A percentile compares a stretch with the other conserved stretches of the same genome.
Conservation (phyloP, 2,329 filamentous ascomycete genomes). For the Nemania diffusa region DNA sequence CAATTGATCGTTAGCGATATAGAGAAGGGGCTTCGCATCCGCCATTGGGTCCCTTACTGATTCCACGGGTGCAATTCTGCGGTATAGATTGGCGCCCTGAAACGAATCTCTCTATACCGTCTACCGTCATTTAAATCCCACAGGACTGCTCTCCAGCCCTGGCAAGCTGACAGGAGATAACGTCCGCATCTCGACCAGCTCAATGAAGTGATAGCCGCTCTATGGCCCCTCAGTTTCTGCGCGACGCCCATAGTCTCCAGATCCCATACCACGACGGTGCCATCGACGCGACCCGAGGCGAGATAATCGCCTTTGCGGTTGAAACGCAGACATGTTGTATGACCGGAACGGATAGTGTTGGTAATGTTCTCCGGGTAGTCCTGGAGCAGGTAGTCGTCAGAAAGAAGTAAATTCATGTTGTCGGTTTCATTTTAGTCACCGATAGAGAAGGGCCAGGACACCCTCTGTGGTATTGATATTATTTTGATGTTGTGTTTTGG, state of each 20-base stretch:
- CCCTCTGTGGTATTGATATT: constrained; percentile 5
- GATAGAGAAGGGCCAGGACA: neutral
- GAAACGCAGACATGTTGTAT: constrained; percentile 80
- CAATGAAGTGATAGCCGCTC: constrained; percentile 89
- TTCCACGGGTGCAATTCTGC: constrained; percentile 94
- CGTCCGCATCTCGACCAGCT: constrained; percentile 95
- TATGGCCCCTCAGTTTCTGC: constrained; percentile 92
- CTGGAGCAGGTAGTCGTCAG: constrained; percentile 72
- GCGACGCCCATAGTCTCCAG: constrained; percentile 97
- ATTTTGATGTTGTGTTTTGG: neutral
- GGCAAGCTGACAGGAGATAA: constrained; percentile 90
- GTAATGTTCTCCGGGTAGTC: constrained; percentile 93
- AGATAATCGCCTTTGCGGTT: constrained; percentile 94
- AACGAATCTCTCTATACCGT: constrained; percentile 84
- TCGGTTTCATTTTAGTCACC: constrained; percentile 37
- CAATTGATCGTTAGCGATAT: constrained; percentile 11
- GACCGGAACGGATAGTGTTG: constrained; percentile 80
- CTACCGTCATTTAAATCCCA: constrained; percentile 84
- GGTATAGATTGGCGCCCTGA: constrained; percentile 93
- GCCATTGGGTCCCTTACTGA: constrained; percentile 65
- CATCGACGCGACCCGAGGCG: constrained; percentile 92
- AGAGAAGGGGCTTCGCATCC: neutral
- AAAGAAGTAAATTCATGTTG: constrained; percentile 68
- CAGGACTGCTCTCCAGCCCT: constrained; percentile 95
- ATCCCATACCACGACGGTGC: constrained; percentile 95